phyloP scores from a whole-genome alignment of 345 rosid species.

The Linum tenue region DNA sequence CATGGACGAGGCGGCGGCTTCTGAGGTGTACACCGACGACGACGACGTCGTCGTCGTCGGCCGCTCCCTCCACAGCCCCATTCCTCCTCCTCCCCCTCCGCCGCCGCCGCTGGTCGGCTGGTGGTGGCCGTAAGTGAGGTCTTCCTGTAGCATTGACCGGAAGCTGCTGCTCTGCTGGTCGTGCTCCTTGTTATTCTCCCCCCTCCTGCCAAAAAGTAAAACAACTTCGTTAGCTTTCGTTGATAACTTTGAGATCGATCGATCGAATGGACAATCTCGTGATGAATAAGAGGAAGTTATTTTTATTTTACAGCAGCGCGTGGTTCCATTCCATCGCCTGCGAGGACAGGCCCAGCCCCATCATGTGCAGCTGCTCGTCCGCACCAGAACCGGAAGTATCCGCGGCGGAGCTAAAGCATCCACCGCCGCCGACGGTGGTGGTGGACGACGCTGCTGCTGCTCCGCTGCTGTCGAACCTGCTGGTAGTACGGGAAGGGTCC shows the following conservation, averaged over 20 bases:
- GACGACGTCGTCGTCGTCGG: conserved; percentile 10
- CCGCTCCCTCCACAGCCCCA: conserved; percentile 12
- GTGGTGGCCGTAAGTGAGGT: conserved; percentile 34
- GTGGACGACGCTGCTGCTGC: conserved; percentile 43
- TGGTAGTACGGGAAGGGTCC: conserved; percentile 40
- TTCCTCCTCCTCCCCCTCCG: neutral
- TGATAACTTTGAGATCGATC: neutral
- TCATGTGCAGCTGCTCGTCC: conserved; percentile 48
- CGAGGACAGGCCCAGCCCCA: conserved; percentile 81
- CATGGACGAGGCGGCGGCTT: conserved; percentile 16
- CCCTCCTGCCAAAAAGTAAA: conserved; percentile 30
- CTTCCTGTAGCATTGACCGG: conserved; percentile 58
- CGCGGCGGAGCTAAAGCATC: conserved; percentile 22
- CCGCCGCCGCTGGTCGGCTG: conserved; percentile 35
- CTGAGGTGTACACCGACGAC: conserved; percentile 7
- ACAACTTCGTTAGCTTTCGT: neutral
- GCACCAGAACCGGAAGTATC: conserved; percentile 13
- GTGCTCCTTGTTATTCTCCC: conserved; percentile 37
- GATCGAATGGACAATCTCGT: conserved; percentile 1
- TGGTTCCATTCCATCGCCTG: conserved; percentile 85
- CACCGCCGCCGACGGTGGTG: conserved; percentile 48
- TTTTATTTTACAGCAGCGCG: conserved; percentile 52
- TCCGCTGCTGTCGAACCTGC: conserved; percentile 35
- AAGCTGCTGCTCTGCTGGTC: conserved; percentile 31
- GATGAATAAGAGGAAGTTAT: neutral